These are phyloP conservation scores for Akanthomyces uredinophilus DNA, from an alignment of 2,329 filamentous ascomycete genomes.

Conservation along the genomic window DNA sequence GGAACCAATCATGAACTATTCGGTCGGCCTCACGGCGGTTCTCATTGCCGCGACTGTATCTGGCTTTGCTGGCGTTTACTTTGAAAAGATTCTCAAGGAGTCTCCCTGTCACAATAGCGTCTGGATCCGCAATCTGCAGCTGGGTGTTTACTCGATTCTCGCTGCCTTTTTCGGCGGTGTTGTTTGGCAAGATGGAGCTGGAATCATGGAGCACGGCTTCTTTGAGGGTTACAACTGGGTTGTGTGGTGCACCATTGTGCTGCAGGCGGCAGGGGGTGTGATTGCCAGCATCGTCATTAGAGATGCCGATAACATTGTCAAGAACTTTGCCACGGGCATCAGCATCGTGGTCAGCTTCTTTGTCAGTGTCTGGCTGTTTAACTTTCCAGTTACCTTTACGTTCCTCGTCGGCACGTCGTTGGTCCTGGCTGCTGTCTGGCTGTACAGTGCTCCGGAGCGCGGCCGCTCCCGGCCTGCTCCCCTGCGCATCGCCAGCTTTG, in stretches of 20 bases:
- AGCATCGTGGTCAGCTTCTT: slow-evolving; percentile 85
- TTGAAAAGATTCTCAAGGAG: slow-evolving; percentile 89
- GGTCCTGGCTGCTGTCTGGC: slow-evolving; percentile 76
- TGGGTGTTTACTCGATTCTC: slow-evolving; percentile 91
- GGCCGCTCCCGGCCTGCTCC: slow-evolving; percentile 53
- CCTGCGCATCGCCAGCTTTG: slow-evolving; percentile 66
- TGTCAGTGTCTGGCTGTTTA: slow-evolving; percentile 80
- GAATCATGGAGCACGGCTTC: slow-evolving; percentile 79
- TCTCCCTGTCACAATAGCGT: slow-evolving; percentile 69
- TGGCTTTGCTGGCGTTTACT: slow-evolving; percentile 79
- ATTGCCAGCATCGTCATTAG: slow-evolving; percentile 49
- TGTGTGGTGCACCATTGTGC: slow-evolving; percentile 78
- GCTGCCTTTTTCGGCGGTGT: slow-evolving; percentile 84
- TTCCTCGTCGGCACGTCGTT: slow-evolving; percentile 75
- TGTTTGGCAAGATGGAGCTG: slow-evolving; percentile 77
- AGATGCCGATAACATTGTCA: slow-evolving; percentile 66
- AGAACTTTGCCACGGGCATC: slow-evolving; percentile 89
- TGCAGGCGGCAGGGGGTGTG: slow-evolving; percentile 81
- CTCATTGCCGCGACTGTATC: slow-evolving; percentile 74
- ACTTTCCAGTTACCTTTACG: slow-evolving; percentile 69
- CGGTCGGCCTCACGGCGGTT: slow-evolving; percentile 73
- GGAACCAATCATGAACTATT: slow-evolving; percentile 63
- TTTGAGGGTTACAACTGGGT: slow-evolving; percentile 92
- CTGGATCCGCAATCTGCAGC: slow-evolving; percentile 92
- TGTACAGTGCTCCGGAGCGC: slow-evolving; percentile 69